phyloP scores from a whole-genome alignment of 768 basidiomycete genomes.

The Lentinula sp. region DNA sequence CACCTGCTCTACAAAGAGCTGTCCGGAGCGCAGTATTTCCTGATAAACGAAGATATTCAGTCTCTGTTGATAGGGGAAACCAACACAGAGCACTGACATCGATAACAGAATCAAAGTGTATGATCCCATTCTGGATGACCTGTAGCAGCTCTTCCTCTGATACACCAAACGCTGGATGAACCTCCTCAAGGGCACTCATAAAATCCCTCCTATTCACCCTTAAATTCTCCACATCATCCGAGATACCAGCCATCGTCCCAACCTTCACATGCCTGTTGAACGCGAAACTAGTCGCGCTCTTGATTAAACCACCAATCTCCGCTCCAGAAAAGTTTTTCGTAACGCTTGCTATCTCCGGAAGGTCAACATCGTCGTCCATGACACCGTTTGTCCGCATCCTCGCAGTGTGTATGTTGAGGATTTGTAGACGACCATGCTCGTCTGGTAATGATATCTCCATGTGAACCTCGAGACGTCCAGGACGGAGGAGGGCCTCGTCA shows the following conservation, averaged over 20 bases:
- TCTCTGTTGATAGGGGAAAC: neutral
- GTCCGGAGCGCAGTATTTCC: constrained; percentile 84
- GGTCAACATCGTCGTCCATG: constrained; percentile 82
- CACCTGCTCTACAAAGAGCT: constrained; percentile 91
- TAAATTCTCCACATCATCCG: constrained; percentile 91
- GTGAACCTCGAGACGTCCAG: constrained; percentile 97
- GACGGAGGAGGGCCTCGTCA: constrained; percentile 94
- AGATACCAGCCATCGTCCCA: constrained; percentile 94
- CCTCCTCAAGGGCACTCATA: constrained; percentile 85
- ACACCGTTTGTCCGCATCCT: constrained; percentile 92
- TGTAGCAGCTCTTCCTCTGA: constrained; percentile 92
- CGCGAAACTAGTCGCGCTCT: constrained; percentile 97
- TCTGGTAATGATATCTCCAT: constrained; percentile 99
- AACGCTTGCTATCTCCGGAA: constrained; percentile 68
- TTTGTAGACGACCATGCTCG: constrained; percentile 87
- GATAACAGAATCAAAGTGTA: constrained; percentile 71
- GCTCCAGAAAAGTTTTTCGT: constrained; percentile 99
- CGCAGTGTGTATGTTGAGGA: constrained; percentile 88
- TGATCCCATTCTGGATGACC: constrained; percentile 95
- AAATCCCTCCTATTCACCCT: constrained; percentile 86
- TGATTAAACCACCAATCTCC: constrained; percentile 92
- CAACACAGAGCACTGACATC: constrained; percentile 51
- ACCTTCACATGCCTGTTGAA: constrained; percentile 96
- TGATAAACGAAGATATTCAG: constrained; percentile 21
- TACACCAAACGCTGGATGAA: constrained; percentile 95